These are phyloP conservation scores for Leccinum pachyderme DNA, from an alignment of 1,284 basidiomycete species.

Conservation along the genomic window DNA sequence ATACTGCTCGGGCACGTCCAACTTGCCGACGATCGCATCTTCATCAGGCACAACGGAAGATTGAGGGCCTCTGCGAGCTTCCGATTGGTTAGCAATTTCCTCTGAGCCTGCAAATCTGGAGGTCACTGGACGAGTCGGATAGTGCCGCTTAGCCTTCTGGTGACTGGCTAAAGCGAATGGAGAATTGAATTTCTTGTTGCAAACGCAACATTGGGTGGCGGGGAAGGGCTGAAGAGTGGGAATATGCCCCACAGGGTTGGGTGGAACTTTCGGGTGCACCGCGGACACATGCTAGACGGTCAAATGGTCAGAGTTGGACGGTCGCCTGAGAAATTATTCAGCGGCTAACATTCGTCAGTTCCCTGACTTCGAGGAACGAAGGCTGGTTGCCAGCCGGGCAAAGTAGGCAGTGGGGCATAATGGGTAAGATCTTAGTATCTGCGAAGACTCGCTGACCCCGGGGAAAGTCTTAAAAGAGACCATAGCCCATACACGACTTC, in stretches of 20 bases:
- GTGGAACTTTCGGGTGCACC: slow-evolving; percentile 16
- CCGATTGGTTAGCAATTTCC: slow-evolving; percentile 2
- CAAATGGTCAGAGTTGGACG: slow-evolving; percentile 9
- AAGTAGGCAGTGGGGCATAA: slow-evolving; percentile 30
- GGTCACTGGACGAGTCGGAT: slow-evolving; percentile 8
- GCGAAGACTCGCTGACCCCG: slow-evolving; percentile 13
- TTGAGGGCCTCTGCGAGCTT: slow-evolving; percentile 2
- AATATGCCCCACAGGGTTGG: background rate
- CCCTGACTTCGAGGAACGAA: slow-evolving; percentile 19
- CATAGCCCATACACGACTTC: slow-evolving; percentile 33
- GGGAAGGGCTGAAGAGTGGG: slow-evolving; percentile 4
- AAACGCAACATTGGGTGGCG: slow-evolving; percentile 22
- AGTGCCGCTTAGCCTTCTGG: slow-evolving; percentile 26
- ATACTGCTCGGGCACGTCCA: slow-evolving; percentile 1
- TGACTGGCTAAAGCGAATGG: slow-evolving; percentile 19
- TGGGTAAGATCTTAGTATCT: slow-evolving; percentile 17
- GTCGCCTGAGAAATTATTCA: background rate
- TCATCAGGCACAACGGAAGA: background rate
- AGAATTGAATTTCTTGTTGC: slow-evolving; percentile 28
- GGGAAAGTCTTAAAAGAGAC: slow-evolving; percentile 32
- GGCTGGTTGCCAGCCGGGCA: slow-evolving; percentile 26
- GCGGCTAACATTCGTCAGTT: slow-evolving; percentile 21
- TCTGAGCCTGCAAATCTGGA: slow-evolving; percentile 2
- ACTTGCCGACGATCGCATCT: slow-evolving; percentile 1
- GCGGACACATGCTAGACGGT: slow-evolving; percentile 25